Base-by-base conservation (phyloP, 192 early-diverging fungal species). In the Backusella psychrophila region DNA sequence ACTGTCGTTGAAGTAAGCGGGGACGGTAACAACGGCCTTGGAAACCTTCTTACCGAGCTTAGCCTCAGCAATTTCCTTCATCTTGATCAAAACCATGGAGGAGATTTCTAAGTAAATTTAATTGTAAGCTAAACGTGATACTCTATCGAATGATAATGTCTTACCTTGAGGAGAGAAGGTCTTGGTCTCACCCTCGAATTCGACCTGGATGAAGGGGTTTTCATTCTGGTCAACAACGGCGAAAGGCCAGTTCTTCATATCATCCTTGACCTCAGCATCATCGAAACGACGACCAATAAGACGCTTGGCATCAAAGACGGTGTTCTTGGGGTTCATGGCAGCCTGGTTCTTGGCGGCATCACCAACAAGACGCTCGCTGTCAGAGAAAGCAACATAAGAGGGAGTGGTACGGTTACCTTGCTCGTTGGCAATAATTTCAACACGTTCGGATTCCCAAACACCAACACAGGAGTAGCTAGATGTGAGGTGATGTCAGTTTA, bases 401-500 rank as follows among this genome's bases (percentile, higher is more conserved):
- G 93, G 93, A 65, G 93, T 94, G 73, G 93, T 94, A 74, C 93
- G 93, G 89, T 93, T 92, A 90, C 93, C 94, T 86, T 94, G 93
- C 85, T 94, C 93, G 88, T 94, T 95, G 81, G 92, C 90, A 85
- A 94, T 96, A 85, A 99, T 98, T 85, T 99, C 98, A 71, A 99
- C 97, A 74, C 92, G 90, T 73, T 93, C 96, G 85, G 97, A 93
- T 89, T 95, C 91, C 89, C 89, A 95, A 66, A 98, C 93, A 83
- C 78, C 82, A 76, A 95, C 93, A 83, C 93, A 95, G 75, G 94
- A 95, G 93, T 99, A 99, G 83, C 96, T 99, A 81, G 94, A 97
- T 80, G 96, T 33, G 33, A 33, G 46, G 8, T 41, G 4, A 39
- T 39, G 38, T 39, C 96, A 90, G 89, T 96, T 94, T 84, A 96